phyloP scores from a whole-genome alignment of 768 basidiomycete genomes.

The Trametes punicea region DNA sequence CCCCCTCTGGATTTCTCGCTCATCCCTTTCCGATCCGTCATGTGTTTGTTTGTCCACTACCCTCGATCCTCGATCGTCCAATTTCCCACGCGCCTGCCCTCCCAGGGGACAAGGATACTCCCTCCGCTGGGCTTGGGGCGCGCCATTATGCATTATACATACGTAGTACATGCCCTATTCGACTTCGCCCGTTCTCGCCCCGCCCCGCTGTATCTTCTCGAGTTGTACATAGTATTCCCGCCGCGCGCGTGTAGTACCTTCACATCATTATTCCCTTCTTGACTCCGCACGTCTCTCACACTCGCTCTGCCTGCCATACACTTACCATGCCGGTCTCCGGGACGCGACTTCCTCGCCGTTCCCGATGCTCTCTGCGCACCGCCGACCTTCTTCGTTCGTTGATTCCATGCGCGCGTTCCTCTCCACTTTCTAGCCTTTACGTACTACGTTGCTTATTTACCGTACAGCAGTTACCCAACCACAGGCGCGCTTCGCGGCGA shows the following conservation, averaged over 20 bases:
- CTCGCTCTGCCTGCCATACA: not conserved
- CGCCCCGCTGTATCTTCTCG: slow-evolving; percentile 12
- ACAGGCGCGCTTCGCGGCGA: not conserved
- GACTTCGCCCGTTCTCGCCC: not conserved
- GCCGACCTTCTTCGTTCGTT: not conserved
- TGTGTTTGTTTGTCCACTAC: not conserved
- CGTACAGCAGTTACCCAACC: slow-evolving; percentile 4
- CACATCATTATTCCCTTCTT: slow-evolving; percentile 1
- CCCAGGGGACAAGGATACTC: not conserved
- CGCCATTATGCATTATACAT: slow-evolving; percentile 12
- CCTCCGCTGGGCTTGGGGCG: not conserved
- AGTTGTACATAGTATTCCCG: slow-evolving; percentile 15
- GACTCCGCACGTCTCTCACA: not conserved
- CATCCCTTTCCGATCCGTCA: not conserved
- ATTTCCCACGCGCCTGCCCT: not conserved
- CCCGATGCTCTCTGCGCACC: not conserved
- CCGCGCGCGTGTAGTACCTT: slow-evolving; percentile 11
- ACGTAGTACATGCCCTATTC: slow-evolving; percentile 18
- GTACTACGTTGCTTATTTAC: slow-evolving; percentile 3
- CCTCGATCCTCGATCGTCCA: not conserved
- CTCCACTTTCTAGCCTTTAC: not conserved
- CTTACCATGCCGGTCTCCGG: not conserved
- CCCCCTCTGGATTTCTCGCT: not conserved
- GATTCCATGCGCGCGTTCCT: not conserved
- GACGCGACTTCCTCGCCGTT: not conserved